A percentile compares a stretch with the other conserved stretches of the same genome.
Evolutionary conservation across 208 protist genomes (phyloP).

Genomic region (Vickermania spadyakhi): DNA sequence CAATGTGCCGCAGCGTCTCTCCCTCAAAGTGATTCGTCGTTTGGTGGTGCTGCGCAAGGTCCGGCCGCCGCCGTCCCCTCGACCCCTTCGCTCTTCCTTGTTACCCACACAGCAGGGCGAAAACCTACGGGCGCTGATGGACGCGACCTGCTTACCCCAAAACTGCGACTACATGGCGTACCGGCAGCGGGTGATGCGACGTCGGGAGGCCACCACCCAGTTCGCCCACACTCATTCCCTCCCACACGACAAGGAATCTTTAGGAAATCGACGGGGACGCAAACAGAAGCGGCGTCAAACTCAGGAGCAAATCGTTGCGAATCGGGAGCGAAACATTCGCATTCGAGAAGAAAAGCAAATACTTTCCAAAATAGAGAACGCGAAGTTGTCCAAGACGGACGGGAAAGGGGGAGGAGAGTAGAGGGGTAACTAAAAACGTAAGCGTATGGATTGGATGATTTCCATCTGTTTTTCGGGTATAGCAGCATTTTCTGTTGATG

Average conservation of each 20-base stretch:
- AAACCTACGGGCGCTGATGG: slow-evolving; percentile 52
- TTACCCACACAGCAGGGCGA: slow-evolving; percentile 23
- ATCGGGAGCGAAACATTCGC: slow-evolving; percentile 47
- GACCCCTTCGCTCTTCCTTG: slow-evolving; percentile 34
- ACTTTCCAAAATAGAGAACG: slow-evolving; percentile 16
- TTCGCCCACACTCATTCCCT: slow-evolving; percentile 6
- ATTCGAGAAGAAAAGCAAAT: slow-evolving; percentile 33
- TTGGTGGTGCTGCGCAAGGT: slow-evolving; percentile 63
- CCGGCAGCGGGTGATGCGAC: slow-evolving; percentile 33
- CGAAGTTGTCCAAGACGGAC: too few species aligned
- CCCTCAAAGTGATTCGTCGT: slow-evolving; percentile 66
- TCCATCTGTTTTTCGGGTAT: too few species aligned
- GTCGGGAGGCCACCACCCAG: slow-evolving; percentile 27
- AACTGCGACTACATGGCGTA: slow-evolving; percentile 71
- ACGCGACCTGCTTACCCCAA: slow-evolving; percentile 46
- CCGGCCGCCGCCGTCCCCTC: slow-evolving; percentile 17
- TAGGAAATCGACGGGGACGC: slow-evolving; percentile 4
- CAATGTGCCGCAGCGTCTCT: slow-evolving; percentile 78
- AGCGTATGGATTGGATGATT: neutral
- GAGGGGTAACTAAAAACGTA: neutral
- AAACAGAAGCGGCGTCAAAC: slow-evolving; percentile 8
- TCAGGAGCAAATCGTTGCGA: slow-evolving; percentile 45
- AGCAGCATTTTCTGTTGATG: too few species aligned
- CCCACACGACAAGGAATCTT: slow-evolving; percentile 2
- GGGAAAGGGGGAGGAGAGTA: too few species aligned